phyloP scores from a whole-genome alignment of 1,284 basidiomycete species.

The Trametes sp. region DNA sequence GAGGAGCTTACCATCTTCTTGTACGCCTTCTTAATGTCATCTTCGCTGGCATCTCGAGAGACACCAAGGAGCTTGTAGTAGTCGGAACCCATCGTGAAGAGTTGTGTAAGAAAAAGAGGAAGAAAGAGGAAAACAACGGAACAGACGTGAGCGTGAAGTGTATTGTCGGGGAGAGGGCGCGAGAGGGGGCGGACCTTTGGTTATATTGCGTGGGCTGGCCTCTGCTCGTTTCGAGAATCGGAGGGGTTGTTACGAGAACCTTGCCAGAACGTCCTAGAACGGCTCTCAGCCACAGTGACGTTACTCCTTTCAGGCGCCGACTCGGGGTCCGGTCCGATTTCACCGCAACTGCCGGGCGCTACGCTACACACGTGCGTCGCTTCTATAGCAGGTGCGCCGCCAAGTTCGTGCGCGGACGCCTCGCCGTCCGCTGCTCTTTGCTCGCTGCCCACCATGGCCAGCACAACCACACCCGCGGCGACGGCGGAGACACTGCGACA shows the following conservation, averaged over 20 bases:
- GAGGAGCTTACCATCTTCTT: slow-evolving; percentile 50
- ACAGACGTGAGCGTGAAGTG: slow-evolving; percentile 7
- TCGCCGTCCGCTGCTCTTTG: slow-evolving; percentile 17
- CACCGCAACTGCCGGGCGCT: not conserved
- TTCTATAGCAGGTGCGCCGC: slow-evolving; percentile 8
- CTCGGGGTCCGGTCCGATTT: not conserved
- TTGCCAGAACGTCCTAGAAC: slow-evolving; percentile 40
- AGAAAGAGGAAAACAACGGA: slow-evolving; percentile 2
- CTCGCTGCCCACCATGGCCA: slow-evolving; percentile 29
- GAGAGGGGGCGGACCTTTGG: slow-evolving; percentile 7
- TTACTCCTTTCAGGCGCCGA: slow-evolving; percentile 21
- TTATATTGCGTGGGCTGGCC: slow-evolving; percentile 20
- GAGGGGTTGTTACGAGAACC: slow-evolving; percentile 8
- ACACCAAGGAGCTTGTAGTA: slow-evolving; percentile 88
- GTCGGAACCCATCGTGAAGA: slow-evolving; percentile 69
- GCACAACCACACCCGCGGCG: slow-evolving; percentile 17
- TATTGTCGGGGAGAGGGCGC: slow-evolving; percentile 5
- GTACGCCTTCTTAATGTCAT: slow-evolving; percentile 65
- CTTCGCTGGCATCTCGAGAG: slow-evolving; percentile 74
- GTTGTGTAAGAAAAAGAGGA: slow-evolving; percentile 10
- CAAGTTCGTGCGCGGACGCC: slow-evolving; percentile 25
- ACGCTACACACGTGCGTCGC: slow-evolving; percentile 23
- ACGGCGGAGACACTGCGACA: slow-evolving; percentile 6
- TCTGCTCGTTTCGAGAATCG: slow-evolving; percentile 18
- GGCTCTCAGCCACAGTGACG: slow-evolving; percentile 35